Percentiles rank a stretch among this genome's conserved stretches.
phyloP scores from a whole-genome alignment of 345 rosid genomes.

The Linum lewisii region DNA sequence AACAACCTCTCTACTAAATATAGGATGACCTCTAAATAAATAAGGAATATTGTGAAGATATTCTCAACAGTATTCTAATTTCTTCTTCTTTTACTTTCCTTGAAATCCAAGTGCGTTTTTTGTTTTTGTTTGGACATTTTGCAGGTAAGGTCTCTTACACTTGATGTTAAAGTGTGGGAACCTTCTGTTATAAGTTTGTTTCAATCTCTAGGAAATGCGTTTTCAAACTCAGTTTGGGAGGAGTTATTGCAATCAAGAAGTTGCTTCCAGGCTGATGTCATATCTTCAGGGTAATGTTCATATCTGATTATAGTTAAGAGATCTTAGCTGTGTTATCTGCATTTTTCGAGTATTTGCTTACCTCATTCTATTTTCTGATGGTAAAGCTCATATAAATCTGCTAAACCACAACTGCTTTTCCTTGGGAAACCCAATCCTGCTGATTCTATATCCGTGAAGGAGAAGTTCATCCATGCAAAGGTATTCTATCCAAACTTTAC shows the following conservation, averaged over 20 bases:
- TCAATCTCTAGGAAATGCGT: constrained; percentile 60
- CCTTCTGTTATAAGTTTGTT: constrained; percentile 63
- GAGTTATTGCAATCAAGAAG: constrained; percentile 39
- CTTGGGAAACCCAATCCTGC: neutral
- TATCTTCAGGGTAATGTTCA: neutral
- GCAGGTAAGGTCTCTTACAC: constrained; percentile 74
- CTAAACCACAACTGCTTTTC: neutral
- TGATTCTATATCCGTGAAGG: constrained; percentile 4
- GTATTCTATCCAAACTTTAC: neutral
- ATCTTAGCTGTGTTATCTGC: neutral
- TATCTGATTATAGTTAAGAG: neutral
- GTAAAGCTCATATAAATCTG: neutral
- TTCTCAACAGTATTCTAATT: constrained; percentile 1
- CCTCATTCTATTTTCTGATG: neutral
- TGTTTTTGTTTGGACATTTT: constrained; percentile 9
- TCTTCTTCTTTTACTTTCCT: neutral
- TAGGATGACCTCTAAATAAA: no score
- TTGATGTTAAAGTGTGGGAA: constrained; percentile 79
- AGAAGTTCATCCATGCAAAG: constrained; percentile 5
- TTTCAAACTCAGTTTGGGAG: constrained; percentile 77
- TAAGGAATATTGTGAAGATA: no score
- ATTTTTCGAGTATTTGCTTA: neutral
- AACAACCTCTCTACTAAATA: no score
- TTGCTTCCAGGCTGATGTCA: constrained; percentile 1
- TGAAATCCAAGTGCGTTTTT: neutral